Base-by-base conservation (phyloP, 192 early-diverging fungal genomes). In the Diversispora eburnea region DNA sequence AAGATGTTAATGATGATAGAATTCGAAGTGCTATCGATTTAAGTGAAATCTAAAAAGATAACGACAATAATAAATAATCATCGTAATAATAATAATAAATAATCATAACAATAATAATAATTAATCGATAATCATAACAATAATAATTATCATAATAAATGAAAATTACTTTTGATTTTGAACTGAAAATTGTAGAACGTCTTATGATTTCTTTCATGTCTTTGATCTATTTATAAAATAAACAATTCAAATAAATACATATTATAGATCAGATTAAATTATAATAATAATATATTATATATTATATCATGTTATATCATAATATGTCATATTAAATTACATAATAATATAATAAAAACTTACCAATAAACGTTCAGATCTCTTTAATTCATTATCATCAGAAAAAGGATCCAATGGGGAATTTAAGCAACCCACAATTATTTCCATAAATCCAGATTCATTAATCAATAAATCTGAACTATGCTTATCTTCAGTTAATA, bases 41-140 rank as follows among this genome's bases (percentile, higher is more conserved):
- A 51, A 72, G 70, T 7, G 70, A 72, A 22, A 72, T 72, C 70
- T 72, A 48, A 47, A 59, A 67, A 5, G 15, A 52, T n/a, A 4
- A 20, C 4, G 59, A 9, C 2, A 61, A 61, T 61, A 61, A 61
- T 39, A 10, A 60, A 3, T 4, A 33, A n/a, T 20, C 19, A 39
- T 1, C 20, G 9, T 0, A 20, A 19, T 39, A 17, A 22, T 8
- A 10, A 41, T 41, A 41, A 61, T 22, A 61, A 12, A 8, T 4
- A 51, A 12, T 8, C 1, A n/a, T 22, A 59, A 22, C 57, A 33
- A 59, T 8, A 59, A 59, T 8, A 7, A 22, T 7, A 66, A 46
- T 43, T 9, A 41, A 42, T n/a, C 39, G n/a, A 8, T 4, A 51
- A 12, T 8, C 1, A n/a, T 22, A 59, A 22, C 10, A 33, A 59